A percentile compares a stretch with the other conserved stretches of the same genome.
Conservation (phyloP, 1,284 basidiomycete genomes). For the Albatrellus sp. region DNA sequence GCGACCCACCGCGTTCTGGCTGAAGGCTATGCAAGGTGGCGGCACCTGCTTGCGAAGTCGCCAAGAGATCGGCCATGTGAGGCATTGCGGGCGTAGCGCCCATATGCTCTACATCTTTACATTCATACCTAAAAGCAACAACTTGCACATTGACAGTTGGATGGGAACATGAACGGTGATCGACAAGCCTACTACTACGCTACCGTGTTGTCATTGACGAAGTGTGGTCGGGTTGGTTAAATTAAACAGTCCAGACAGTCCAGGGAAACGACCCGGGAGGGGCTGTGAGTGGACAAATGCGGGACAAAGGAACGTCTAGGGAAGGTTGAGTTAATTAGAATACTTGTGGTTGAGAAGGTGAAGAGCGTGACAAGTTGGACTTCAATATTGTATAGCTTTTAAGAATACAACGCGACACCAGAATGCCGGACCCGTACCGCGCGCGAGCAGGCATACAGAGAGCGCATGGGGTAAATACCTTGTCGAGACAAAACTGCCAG, state of each 20-base stretch:
- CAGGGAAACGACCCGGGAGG: constrained; percentile 1
- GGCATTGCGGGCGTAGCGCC: background rate
- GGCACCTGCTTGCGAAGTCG: background rate
- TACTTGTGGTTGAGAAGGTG: constrained; percentile 12
- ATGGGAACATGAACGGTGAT: constrained; percentile 3
- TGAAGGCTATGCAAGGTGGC: too few relatives aligned
- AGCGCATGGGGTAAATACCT: background rate
- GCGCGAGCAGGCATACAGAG: background rate
- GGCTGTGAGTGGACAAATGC: background rate
- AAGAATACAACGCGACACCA: constrained; percentile 31
- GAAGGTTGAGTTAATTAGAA: constrained; percentile 5
- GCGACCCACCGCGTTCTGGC: too few relatives aligned
- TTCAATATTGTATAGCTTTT: constrained; percentile 29
- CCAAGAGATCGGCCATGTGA: background rate
- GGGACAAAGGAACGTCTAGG: constrained; percentile 6
- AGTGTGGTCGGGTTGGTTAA: background rate
- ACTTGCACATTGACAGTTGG: constrained; percentile 4
- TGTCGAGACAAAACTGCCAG: background rate
- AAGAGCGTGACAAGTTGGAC: constrained; percentile 15
- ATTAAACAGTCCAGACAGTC: constrained; percentile 10
- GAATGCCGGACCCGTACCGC: constrained; percentile 6
- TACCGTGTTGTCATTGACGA: background rate
- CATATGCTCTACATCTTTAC: constrained; percentile 4
- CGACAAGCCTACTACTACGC: constrained; percentile 5
- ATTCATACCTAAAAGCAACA: constrained; percentile 10